Base-by-base conservation (phyloP, 2,329 filamentous ascomycete species). In the Epichloe sp. region DNA sequence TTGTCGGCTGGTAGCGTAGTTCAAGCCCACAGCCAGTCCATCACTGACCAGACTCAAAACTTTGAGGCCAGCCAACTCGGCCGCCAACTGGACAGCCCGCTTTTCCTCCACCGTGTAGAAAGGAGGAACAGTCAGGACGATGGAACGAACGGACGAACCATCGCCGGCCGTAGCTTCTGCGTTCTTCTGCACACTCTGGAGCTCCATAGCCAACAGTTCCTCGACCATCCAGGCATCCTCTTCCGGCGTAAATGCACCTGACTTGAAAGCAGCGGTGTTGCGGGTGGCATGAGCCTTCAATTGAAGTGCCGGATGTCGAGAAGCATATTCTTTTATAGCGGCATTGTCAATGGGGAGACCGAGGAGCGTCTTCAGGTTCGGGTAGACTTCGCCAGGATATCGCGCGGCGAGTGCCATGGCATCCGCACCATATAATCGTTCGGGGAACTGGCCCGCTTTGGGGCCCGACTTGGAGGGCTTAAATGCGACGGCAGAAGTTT, bases 21-120 rank as follows among this genome's bases (percentile, higher is more conserved):
- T 94, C 58, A 98, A 71, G 26, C 89, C 93, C 52, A 98, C 91
- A 35, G 93, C 89, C 55, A 96, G 71, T 15, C 90, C 90, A 63
- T 98, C 93, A 57, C 85, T 93, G 57, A 98, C 78, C 53, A 97
- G 73, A 50, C 83, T 83, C 58, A 96, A 77, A 12, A 96, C 83
- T 61, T 88, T 88, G 58, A 98, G 74, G 14, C 89, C 91, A 8
- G 93, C 90, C 62, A 98, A 73, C 51, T 93, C 83, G 12, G 90
- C 90, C 10, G 93, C 89, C 59, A 88, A 72, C 64, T 88, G 79
- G 6, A 97, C 75, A 44, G 91, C 88, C 57, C 88, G 81, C 76
- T 86, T 91, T 74, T 98, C 93, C 59, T 95, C 87, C 1, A 80
- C 76, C 0, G 88, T 95, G 67, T 89, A 98, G 68, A 93, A 98